Conservation (phyloP, 2,329 filamentous ascomycete species). For the Claviceps purpurea region DNA sequence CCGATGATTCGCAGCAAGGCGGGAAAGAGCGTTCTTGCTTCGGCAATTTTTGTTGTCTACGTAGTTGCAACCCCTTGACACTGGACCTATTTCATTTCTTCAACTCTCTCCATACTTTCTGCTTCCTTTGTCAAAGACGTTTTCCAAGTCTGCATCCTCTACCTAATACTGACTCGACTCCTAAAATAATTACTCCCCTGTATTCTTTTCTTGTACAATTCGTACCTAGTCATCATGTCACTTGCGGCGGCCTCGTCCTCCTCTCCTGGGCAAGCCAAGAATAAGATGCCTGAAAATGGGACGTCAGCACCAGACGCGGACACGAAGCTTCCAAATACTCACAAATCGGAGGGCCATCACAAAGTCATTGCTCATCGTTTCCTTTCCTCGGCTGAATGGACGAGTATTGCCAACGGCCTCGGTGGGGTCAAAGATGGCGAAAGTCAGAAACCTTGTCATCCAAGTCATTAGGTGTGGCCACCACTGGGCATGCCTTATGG, state of each 20-base stretch:
- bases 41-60: not conserved
- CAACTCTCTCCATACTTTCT: not conserved
- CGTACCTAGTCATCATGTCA: not conserved
- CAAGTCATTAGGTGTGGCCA: conserved; percentile 30
- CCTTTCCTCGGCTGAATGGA: conserved; percentile 31
- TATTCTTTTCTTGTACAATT: not conserved
- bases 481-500: conserved; percentile 33
- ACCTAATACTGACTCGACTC: not conserved
- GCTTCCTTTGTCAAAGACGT: not conserved
- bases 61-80: not conserved
- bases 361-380: conserved; percentile 21
- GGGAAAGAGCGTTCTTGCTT: not conserved
- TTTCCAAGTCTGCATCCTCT: not conserved
- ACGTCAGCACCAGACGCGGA: not conserved
- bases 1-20: not conserved
- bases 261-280: not conserved
- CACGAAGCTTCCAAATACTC: not conserved
- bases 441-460: conserved; percentile 26
- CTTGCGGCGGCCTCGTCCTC: not conserved
- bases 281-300: not conserved
- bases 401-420: conserved; percentile 31
- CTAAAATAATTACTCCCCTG: not conserved
- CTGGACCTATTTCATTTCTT: not conserved
- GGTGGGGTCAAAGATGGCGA: conserved; percentile 34
- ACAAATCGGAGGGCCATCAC: conserved; percentile 7